Evolutionary conservation across 306 rosid species (phyloP), one percentile per base, ranked within the genome.

Genomic region (Herpetospermum pedunculosum): DNA sequence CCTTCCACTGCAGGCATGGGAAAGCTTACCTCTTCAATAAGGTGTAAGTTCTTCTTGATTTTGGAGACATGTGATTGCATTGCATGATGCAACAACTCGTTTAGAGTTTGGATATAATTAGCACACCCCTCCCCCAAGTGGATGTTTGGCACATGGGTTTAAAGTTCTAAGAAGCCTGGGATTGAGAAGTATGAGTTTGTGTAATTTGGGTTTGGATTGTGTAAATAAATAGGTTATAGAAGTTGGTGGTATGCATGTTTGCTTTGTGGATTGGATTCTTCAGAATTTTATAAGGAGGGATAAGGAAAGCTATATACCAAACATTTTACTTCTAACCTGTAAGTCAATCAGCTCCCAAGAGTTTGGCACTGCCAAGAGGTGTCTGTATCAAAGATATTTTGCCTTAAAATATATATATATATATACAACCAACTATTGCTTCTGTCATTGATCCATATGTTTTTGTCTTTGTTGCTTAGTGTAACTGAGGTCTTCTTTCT

Each of bases 11-110:
- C 88, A 88, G 76, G 86, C 91, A 90, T 70, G 98, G 94, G 84
- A 84, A 87, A 85, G 98, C 95, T 72, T 92, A 92, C 85, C 97
- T 89, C 91, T 92, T 92, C 90, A 86, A 58, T 71, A 89, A 92
- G 75, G 97, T 92, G 96, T 92, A 89, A 92, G 97, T 89, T 77
- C 78, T 77, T 81, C 90, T 82, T 73, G 63, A 58, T 29, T 58
- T 58, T 46, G 50, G 50, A 46, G 50, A 46, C 50, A 46, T 46
- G 46, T 41, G 50, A 15, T 46, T 46, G 50, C 15, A 46, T 15
- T n/a, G n/a, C n/a, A n/a, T n/a, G 15, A 40, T 40, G 46, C 30
- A 40, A 5, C 43, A 38, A 40, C 14, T 40, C 46, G 10, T 40
- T 40, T 54, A 25, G 60, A 25, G 60, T 23, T 25, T 54, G 60